Percentiles rank a stretch among this genome's conserved stretches.
These are phyloP conservation scores for Penicillium sp. DNA, from an alignment of 2,329 filamentous ascomycete genomes.

Conservation along the genomic window DNA sequence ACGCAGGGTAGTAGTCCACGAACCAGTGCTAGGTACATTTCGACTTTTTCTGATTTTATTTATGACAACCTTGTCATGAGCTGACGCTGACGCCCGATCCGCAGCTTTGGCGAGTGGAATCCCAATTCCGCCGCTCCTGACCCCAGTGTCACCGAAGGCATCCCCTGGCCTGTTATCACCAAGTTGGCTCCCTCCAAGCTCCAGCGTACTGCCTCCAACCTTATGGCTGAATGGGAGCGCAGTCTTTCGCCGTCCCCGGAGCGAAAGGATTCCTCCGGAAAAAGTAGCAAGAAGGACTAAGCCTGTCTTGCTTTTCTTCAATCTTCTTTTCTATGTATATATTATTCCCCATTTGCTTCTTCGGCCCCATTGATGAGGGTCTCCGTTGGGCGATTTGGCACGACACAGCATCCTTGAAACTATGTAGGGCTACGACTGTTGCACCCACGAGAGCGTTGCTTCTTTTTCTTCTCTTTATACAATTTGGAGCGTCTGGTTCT, in stretches of 20 bases:
- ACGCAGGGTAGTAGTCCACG: conserved; percentile 52
- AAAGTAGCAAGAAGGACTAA: conserved; percentile 36
- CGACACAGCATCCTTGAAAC: conserved; percentile 27
- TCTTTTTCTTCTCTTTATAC: conserved; percentile 11
- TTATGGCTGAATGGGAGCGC: conserved; percentile 92
- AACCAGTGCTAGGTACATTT: conserved; percentile 55
- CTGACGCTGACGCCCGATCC: conserved; percentile 31
- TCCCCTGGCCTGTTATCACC: conserved; percentile 69
- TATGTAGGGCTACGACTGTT: conserved; percentile 35
- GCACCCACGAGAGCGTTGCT: conserved; percentile 31
- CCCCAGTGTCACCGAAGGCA: conserved; percentile 39
- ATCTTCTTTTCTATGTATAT: conserved; percentile 21
- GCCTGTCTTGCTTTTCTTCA: conserved; percentile 4
- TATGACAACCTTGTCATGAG: conserved; percentile 30
- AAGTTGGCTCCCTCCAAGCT: conserved; percentile 73
- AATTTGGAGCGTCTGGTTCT: conserved; percentile 10
- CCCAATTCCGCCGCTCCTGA: conserved; percentile 29
- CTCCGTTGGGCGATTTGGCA: conserved; percentile 21
- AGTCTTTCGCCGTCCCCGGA: conserved; percentile 60
- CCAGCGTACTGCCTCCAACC: conserved; percentile 76
- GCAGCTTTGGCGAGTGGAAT: conserved; percentile 42
- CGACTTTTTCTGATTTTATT: conserved; percentile 25
- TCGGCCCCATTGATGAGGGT: conserved; percentile 12
- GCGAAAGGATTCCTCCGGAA: conserved; percentile 22
- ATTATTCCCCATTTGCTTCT: conserved; percentile 18